phyloP scores from a whole-genome alignment of 306 rosid genomes.

The Cicer cuneatum region DNA sequence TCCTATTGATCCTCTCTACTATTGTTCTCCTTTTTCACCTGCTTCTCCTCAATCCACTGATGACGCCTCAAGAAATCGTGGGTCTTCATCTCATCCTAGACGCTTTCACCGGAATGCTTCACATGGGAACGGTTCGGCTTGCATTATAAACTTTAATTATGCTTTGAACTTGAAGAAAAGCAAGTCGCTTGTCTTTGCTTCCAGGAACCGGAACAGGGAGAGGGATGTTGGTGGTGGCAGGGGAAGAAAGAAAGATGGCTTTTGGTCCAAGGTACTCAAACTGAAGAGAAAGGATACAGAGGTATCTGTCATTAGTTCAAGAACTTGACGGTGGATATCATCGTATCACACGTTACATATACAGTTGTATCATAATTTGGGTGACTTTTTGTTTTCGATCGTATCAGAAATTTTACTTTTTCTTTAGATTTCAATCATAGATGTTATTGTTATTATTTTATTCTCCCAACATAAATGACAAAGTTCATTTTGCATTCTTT shows the following conservation, averaged over 20 bases:
- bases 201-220: conserved; percentile 42
- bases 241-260: conserved; percentile 62
- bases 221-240: conserved; percentile 37
- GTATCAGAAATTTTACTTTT: neutral
- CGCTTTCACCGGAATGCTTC: conserved; percentile 56
- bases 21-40: conserved; percentile 19
- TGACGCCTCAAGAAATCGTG: conserved; percentile 17
- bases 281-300: conserved; percentile 46
- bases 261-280: conserved; percentile 71
- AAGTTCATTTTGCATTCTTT: conserved; percentile 1
- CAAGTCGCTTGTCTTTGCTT: conserved; percentile 53
- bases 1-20: neutral
- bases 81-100: conserved; percentile 34
- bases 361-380: conserved; percentile 9
- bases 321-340: conserved; percentile 7
- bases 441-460: neutral
- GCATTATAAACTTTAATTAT: conserved; percentile 40
- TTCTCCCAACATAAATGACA: neutral
- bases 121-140: conserved; percentile 45
- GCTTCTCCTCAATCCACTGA: conserved; percentile 27
- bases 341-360: neutral
- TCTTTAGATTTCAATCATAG: conserved; percentile 3
- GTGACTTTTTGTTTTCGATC: neutral
- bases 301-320: conserved; percentile 39
- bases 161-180: conserved; percentile 74